Evolutionary conservation across 805 yeast genomes (phyloP), one percentile per base, ranked within the genome.

Genomic region (Hanseniaspora lachancei): DNA sequence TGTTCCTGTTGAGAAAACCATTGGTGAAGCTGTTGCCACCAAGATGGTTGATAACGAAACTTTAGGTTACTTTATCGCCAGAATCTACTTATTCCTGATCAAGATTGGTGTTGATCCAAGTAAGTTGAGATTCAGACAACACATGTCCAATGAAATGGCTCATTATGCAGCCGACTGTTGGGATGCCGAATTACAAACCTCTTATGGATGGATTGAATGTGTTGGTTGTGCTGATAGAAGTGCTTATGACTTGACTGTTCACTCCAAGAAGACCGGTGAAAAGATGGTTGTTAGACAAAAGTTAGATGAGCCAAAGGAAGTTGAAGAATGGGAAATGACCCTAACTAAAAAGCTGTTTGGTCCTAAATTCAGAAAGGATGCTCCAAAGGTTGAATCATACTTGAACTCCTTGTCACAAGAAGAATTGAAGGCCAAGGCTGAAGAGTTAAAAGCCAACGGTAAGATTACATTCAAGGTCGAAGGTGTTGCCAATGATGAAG

Each of bases 181-280:
- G 99, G 99, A 93, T 74, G 97, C 95, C 61, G 99, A 93, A 76
- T 77, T 93, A 65, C 82, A 86, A 64, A 83, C 96, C 44, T 87
- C 96, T 36, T 93, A 88, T 65, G 99, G 99, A 64, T 93, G 99
- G 99, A 86, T 93, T 64, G 99, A 93, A 76, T 95, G 98, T 82
- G 97, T 93, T 69, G 99, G 99, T 63, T 93, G 97, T 76, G 99
- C 99, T 61, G 99, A 93, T 74, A 82, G 99, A 76, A 86, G 96
- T 47, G 99, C 99, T 43, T 93, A 88, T 69, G 99, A 93, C 74
- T 80, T 93, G 71, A 79, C 91, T 49, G 98, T 95, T 59, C 99
- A 93, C 70, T 73, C 97, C 47, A 93, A 91, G 57, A 86, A 86
- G 72, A 93, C 98, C 57, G 88, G 88, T 72, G 96, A 88, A 74